Base-by-base conservation (phyloP, 208 protist species). In the Hexamita inflata region DNA sequence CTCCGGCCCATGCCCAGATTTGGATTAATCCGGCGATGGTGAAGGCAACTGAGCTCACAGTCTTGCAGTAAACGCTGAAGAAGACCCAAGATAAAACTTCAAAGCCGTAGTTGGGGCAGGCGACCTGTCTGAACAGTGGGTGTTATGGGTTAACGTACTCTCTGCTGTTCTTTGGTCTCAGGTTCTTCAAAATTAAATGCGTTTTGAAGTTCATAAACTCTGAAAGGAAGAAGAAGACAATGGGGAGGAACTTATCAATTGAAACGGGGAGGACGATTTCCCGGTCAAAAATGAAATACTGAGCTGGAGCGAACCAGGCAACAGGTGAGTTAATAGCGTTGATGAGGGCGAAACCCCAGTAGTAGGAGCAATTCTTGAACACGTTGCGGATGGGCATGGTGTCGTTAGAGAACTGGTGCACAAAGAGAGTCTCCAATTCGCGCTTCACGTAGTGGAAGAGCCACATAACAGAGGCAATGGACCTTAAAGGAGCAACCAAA, bases 41-140 rank as follows among this genome's bases (percentile, higher is more conserved):
- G 60, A 66, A 66, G 26, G 34, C 26, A 38, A 30, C 60, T 24
- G 24, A 66, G 15, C 15, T 30, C 60, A 15, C 15, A 34, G 60
- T 38, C 15, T 34, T 15, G 34, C 24, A 38, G 30, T 38, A 66
- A 15, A 66, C 15, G 60, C 24, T 34, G 82, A 95, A 94, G 77
- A 77, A 70, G 15, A 91, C 83, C 92, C 92, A 95, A 19, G 86
- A 88, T 73, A 92, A 81, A 40, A 94, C 86, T 83, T 95, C 92
- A 78, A 91, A 92, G 66, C 87, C 88, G 86, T 95, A 95, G 82
- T 95, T 94, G 32, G 92, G 90, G 88, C 91, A 94, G 45, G 88
- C 87, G 4, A 92, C 87, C 26, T 90, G 77, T 28, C 88, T 78
- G 80, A 94, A 94, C 49, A 92, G 83, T 28, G 85, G 78, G 53